A percentile compares a stretch with the other conserved stretches of the same genome.
Conservation (phyloP, 192 early-diverging fungal species). For the Chytriomyces sp. region DNA sequence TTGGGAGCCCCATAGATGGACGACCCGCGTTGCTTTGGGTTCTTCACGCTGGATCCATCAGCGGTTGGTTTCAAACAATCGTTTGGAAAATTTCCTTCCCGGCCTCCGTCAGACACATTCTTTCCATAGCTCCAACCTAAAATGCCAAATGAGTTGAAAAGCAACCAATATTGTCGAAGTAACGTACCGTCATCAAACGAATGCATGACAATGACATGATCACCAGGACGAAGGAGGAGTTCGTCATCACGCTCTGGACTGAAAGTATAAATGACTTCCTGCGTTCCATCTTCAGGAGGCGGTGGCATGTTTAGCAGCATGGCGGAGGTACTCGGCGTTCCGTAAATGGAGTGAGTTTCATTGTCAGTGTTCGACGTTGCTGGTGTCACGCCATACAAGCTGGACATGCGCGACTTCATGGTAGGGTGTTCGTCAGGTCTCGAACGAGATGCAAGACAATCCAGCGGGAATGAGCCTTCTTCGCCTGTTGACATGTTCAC, state of each 20-base stretch:
- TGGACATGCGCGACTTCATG: constrained; percentile 1
- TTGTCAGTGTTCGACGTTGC: too few species aligned
- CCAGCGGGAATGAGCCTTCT: neutral
- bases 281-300: neutral
- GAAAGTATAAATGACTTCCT: constrained; percentile 8
- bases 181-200: constrained; percentile 31
- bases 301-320: neutral
- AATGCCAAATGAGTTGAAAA: too few species aligned
- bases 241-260: neutral
- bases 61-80: neutral
- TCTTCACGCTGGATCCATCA: neutral
- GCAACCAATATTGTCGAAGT: too few species aligned
- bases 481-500: neutral
- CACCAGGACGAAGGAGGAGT: neutral
- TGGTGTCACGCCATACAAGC: constrained; percentile 4
- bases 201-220: constrained; percentile 11
- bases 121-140: constrained; percentile 1
- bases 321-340: neutral
- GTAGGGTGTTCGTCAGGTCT: neutral
- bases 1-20: constrained; percentile 1
- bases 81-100: neutral
- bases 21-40: constrained; percentile 9
- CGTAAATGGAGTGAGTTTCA: too few species aligned
- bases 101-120: neutral
- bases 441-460: neutral